These are phyloP conservation scores for Suzukiozyma palmioleophila DNA, from an alignment of 1,139 yeast species.

Conservation along the genomic window DNA sequence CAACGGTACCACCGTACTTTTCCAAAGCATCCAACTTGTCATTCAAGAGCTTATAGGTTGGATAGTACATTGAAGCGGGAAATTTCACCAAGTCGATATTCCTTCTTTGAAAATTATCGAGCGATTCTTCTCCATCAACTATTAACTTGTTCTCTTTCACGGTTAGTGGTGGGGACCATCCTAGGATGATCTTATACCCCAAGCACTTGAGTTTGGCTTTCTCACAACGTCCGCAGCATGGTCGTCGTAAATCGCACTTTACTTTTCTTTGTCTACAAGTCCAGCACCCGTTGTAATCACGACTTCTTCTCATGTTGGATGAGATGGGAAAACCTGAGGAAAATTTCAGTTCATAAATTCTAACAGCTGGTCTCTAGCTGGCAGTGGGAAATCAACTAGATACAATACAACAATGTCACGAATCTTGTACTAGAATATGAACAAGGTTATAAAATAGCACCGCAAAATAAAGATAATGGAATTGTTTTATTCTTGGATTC, in stretches of 20 bases:
- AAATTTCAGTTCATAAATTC: no score
- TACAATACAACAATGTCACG: no score
- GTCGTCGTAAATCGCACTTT: slow-evolving; percentile 44
- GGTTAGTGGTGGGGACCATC: slow-evolving; percentile 38
- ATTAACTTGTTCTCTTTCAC: slow-evolving; percentile 18
- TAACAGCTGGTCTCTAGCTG: no score
- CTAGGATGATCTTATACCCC: slow-evolving; percentile 37
- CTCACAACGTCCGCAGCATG: slow-evolving; percentile 38
- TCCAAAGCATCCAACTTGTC: slow-evolving; percentile 26
- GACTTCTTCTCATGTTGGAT: slow-evolving; percentile 20
- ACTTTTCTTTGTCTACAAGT: slow-evolving; percentile 49
- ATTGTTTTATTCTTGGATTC: no score
- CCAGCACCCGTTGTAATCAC: slow-evolving; percentile 52
- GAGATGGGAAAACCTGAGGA: no score
- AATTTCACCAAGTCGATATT: slow-evolving; percentile 32
- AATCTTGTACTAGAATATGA: no score
- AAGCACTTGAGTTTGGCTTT: slow-evolving; percentile 39
- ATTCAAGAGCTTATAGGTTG: slow-evolving; percentile 28
- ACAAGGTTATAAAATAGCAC: no score
- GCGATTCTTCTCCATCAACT: slow-evolving; percentile 15
- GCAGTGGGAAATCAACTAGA: no score
- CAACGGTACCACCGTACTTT: slow-evolving; percentile 15
- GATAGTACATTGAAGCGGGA: slow-evolving; percentile 28
- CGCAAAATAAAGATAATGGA: no score
- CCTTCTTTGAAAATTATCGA: slow-evolving; percentile 31